These are phyloP conservation scores for Aspergillus sp. DNA, from an alignment of 2,329 filamentous ascomycete genomes.

Conservation along the genomic window DNA sequence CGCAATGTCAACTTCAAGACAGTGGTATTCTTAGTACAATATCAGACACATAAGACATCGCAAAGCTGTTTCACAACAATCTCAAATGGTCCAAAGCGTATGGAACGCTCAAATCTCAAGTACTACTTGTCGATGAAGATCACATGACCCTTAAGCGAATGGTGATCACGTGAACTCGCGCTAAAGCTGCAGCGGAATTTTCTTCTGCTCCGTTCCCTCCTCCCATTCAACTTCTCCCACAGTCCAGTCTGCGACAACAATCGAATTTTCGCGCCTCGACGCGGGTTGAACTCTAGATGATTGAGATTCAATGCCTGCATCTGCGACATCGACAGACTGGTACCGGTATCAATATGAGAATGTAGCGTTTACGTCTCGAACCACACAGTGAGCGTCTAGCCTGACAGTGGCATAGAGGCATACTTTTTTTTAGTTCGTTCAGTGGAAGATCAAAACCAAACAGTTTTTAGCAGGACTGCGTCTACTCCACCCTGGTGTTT, in stretches of 20 bases:
- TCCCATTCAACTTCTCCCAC: background rate
- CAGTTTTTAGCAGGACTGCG: constrained; percentile 52
- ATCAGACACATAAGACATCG: no score
- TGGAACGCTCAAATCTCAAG: background rate
- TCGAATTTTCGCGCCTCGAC: background rate
- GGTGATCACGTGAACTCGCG: background rate
- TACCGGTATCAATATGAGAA: no score
- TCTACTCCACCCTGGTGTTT: constrained; percentile 51
- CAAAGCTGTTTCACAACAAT: no score
- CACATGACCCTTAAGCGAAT: constrained; percentile 9
- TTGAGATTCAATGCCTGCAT: background rate
- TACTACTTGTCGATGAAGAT: background rate
- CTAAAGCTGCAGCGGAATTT: background rate
- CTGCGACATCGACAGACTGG: no score
- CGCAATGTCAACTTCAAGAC: no score
- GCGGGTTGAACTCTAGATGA: constrained; percentile 7
- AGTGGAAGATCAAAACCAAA: constrained; percentile 49
- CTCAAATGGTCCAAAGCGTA: background rate
- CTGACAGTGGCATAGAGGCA: constrained; percentile 38
- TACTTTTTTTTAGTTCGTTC: constrained; percentile 45
- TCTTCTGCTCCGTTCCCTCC: background rate
- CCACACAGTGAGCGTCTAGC: constrained; percentile 41
- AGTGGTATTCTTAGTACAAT: no score
- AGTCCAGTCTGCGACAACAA: background rate
- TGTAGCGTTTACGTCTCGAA: constrained; percentile 7